These are phyloP conservation scores for Spergularia azorica DNA, from an alignment of 179 eudicot species.

Conservation along the genomic window DNA sequence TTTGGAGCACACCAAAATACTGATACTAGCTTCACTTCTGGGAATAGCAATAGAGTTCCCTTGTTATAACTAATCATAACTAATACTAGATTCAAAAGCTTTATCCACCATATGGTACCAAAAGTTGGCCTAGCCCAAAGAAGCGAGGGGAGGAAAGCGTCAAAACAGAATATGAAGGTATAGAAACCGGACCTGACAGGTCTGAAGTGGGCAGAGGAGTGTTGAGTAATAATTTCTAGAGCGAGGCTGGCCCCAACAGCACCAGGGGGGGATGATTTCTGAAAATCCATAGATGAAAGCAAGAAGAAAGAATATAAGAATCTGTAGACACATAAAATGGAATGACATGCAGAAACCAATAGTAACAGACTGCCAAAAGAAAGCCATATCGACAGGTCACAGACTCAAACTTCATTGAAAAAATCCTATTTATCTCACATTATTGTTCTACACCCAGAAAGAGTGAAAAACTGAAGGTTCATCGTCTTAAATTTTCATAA, in stretches of 20 bases:
- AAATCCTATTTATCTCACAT: too few species aligned
- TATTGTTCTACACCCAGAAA: too few species aligned
- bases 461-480: too few species aligned
- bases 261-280: slow-evolving; percentile 90
- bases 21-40: slow-evolving; percentile 55
- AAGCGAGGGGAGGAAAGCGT: neutral
- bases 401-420: too few species aligned
- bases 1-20: slow-evolving; percentile 83
- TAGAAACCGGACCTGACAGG: slow-evolving; percentile 52
- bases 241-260: slow-evolving; percentile 96
- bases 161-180: neutral
- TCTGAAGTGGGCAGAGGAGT: slow-evolving; percentile 55
- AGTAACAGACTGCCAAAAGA: neutral
- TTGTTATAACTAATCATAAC: slow-evolving; percentile 1
- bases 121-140: neutral
- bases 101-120: slow-evolving; percentile 1
- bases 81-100: neutral
- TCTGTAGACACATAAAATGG: neutral
- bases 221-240: slow-evolving; percentile 78
- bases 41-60: slow-evolving; percentile 10
- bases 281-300: slow-evolving; percentile 22
- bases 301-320: neutral
- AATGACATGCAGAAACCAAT: neutral
- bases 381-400: neutral
- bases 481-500: too few species aligned